Percentiles rank a stretch among this genome's conserved stretches.
These are phyloP conservation scores for Agaricus bisporus DNA, from an alignment of 768 basidiomycete genomes.

Conservation along the genomic window DNA sequence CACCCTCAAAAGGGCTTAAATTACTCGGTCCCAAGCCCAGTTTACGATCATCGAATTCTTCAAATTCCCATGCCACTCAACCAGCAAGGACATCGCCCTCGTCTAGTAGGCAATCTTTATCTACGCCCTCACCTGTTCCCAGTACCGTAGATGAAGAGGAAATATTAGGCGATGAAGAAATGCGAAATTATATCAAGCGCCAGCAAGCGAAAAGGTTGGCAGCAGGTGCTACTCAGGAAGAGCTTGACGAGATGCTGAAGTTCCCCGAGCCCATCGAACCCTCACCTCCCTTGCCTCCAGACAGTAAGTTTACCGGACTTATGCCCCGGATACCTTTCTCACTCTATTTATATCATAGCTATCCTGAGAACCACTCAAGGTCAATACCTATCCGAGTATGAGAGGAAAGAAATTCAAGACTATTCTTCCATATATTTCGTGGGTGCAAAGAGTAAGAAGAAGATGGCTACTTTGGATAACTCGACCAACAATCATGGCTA, in stretches of 20 bases:
- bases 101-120: conserved; percentile 68
- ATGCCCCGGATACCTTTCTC: conserved; percentile 5
- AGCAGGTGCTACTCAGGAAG: conserved; percentile 76
- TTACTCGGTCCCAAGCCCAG: conserved; percentile 72
- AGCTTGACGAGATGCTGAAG: conserved; percentile 80
- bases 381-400: conserved; percentile 78
- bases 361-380: conserved; percentile 61
- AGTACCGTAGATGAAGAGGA: conserved; percentile 82
- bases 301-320: conserved; percentile 45
- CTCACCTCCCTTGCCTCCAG: conserved; percentile 54
- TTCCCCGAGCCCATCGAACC: conserved; percentile 91
- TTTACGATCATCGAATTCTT: conserved; percentile 48
- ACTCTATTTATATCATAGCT: conserved; percentile 29
- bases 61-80: conserved; percentile 43
- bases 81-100: conserved; percentile 57
- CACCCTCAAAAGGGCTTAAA: conserved; percentile 81
- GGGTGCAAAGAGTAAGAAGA: conserved; percentile 80
- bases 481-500: conserved; percentile 88
- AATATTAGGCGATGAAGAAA: conserved; percentile 89
- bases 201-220: conserved; percentile 87
- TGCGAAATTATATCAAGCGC: conserved; percentile 88
- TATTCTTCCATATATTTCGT: conserved; percentile 79
- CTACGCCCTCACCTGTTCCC: conserved; percentile 80
- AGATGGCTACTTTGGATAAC: conserved; percentile 65
- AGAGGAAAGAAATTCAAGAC: conserved; percentile 88